These are phyloP conservation scores for Triangularia setosa DNA, from an alignment of 2,329 filamentous ascomycete genomes.

Conservation along the genomic window DNA sequence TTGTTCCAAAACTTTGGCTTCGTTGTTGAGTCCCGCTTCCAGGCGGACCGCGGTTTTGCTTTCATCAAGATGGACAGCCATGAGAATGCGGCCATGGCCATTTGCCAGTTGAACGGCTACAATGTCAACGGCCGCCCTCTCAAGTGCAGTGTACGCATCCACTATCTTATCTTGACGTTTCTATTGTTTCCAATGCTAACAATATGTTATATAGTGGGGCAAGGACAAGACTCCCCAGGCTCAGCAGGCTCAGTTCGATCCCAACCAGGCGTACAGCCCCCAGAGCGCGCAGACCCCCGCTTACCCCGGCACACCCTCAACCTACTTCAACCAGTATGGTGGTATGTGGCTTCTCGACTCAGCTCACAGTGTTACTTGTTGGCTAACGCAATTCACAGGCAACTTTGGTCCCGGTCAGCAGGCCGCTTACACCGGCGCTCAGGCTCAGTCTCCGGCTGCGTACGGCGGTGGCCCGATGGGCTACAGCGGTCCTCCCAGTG, in stretches of 20 bases:
- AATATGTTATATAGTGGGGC: constrained; percentile 68
- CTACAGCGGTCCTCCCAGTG: constrained; percentile 68
- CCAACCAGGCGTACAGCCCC: constrained; percentile 68
- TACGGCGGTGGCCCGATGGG: constrained; percentile 66
- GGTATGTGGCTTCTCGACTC: constrained; percentile 48
- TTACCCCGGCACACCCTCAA: constrained; percentile 73
- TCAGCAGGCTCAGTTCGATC: constrained; percentile 67
- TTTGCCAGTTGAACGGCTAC: constrained; percentile 96
- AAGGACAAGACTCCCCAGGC: constrained; percentile 89
- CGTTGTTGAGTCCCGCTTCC: constrained; percentile 95
- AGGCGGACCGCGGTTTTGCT: constrained; percentile 94
- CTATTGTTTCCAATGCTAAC: constrained; percentile 13
- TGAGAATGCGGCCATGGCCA: constrained; percentile 96
- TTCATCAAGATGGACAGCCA: constrained; percentile 99
- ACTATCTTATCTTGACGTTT: not conserved
- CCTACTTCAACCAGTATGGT: constrained; percentile 92
- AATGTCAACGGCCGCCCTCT: constrained; percentile 94
- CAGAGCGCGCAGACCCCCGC: constrained; percentile 69
- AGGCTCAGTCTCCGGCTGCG: constrained; percentile 54
- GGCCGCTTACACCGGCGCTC: constrained; percentile 60
- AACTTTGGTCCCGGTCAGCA: constrained; percentile 51
- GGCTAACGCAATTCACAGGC: constrained; percentile 49
- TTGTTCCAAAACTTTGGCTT: constrained; percentile 98
- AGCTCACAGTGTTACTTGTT: constrained; percentile 28
- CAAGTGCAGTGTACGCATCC: constrained; percentile 89